Conservation (phyloP, 495 filamentous ascomycete genomes). For the Tuber melanosporum region DNA sequence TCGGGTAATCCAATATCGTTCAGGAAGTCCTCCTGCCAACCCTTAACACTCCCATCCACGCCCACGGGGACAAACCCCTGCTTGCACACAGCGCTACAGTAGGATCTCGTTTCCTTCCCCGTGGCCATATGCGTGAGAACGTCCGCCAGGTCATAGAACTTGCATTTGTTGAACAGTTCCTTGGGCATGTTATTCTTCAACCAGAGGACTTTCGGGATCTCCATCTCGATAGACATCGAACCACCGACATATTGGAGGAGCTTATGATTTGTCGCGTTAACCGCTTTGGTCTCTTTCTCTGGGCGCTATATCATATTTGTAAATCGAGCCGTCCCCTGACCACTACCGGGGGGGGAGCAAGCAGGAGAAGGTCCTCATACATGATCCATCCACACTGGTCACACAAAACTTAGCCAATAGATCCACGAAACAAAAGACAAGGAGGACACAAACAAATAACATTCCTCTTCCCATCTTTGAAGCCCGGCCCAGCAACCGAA, state of each 20-base stretch:
- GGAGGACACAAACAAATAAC: slow-evolving; percentile 36
- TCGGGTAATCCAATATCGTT: slow-evolving; percentile 74
- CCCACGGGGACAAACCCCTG: slow-evolving; percentile 93
- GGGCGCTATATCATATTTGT: slow-evolving; percentile 57
- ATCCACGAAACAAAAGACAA: neutral
- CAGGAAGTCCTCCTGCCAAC: slow-evolving; percentile 95
- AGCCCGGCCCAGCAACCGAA: slow-evolving; percentile 78
- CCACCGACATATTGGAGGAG: slow-evolving; percentile 93
- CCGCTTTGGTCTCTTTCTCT: slow-evolving; percentile 76
- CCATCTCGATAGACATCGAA: slow-evolving; percentile 98
- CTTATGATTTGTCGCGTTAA: slow-evolving; percentile 87
- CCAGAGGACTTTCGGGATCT: slow-evolving; percentile 96
- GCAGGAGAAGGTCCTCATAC: slow-evolving; percentile 19
- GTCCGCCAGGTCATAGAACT: slow-evolving; percentile 91
- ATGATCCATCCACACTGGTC: slow-evolving; percentile 43
- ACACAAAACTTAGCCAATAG: slow-evolving; percentile 13
- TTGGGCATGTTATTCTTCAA: slow-evolving; percentile 96
- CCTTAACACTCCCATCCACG: slow-evolving; percentile 93
- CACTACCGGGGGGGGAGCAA: neutral
- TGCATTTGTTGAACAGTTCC: slow-evolving; percentile 81
- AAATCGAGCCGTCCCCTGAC: neutral
- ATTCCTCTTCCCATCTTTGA: slow-evolving; percentile 47
- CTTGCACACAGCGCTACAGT: slow-evolving; percentile 90
- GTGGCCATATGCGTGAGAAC: slow-evolving; percentile 93
- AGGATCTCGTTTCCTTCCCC: slow-evolving; percentile 85